A percentile compares a stretch with the other conserved stretches of the same genome.
Evolutionary conservation across 345 rosid species (phyloP).

Genomic region (Citrus medica): DNA sequence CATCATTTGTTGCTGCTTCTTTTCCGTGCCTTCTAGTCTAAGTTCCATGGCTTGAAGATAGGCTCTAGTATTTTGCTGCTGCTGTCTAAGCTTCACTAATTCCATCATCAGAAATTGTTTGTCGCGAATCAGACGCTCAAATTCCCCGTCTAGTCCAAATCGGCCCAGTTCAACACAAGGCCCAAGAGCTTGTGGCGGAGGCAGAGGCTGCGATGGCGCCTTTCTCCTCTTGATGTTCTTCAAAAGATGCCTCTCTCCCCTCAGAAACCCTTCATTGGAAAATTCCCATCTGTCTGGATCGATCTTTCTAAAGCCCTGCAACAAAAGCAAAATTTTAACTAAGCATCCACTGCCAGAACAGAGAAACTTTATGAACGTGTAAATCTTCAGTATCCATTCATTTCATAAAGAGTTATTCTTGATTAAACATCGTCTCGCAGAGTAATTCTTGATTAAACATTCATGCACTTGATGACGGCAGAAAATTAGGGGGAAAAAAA

Average conservation of each 20-base stretch:
- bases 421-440: no score
- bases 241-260: slow-evolving; percentile 67
- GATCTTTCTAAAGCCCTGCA: slow-evolving; percentile 82
- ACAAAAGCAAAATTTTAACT: background rate
- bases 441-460: background rate
- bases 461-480: background rate
- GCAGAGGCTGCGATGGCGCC: slow-evolving; percentile 32
- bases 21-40: slow-evolving; percentile 63
- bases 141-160: slow-evolving; percentile 42
- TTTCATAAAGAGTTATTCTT: background rate
- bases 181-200: slow-evolving; percentile 31
- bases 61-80: slow-evolving; percentile 60
- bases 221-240: slow-evolving; percentile 71
- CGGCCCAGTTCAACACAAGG: slow-evolving; percentile 56
- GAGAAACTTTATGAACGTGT: background rate
- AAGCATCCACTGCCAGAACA: background rate
- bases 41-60: slow-evolving; percentile 64
- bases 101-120: slow-evolving; percentile 54
- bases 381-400: background rate
- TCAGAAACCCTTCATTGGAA: slow-evolving; percentile 76
- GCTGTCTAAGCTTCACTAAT: slow-evolving; percentile 63
- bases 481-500: background rate
- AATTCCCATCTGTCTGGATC: slow-evolving; percentile 85
- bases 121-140: slow-evolving; percentile 56
- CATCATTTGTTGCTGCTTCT: slow-evolving; percentile 88